Conservation (phyloP, 371 early-diverging fungal genomes). For the Mucor saturninus region DNA sequence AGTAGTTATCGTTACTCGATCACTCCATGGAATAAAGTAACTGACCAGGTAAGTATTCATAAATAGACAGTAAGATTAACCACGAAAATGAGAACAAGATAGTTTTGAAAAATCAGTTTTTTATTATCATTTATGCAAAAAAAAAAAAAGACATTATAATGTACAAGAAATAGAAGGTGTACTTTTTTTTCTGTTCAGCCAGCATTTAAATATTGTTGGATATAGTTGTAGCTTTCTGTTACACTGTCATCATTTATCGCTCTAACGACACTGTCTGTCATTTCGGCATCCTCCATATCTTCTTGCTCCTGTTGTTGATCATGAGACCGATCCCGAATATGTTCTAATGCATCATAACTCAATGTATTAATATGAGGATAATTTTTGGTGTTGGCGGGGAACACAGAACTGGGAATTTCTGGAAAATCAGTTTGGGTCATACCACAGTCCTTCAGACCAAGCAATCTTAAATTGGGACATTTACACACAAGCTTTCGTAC, state of each 20-base stretch:
- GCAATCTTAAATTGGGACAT: conserved; percentile 30
- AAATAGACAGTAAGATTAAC: too few relatives aligned
- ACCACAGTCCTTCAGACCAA: conserved; percentile 46
- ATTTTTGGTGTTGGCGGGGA: conserved; percentile 9
- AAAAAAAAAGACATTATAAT: neutral
- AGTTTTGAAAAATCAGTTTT: too few relatives aligned
- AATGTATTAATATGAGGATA: conserved; percentile 25
- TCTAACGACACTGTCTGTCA: neutral
- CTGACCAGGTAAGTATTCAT: too few relatives aligned
- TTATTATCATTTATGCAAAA: too few relatives aligned
- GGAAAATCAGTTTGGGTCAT: conserved; percentile 35
- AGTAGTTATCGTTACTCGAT: too few relatives aligned
- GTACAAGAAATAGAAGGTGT: neutral
- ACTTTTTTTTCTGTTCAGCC: neutral
- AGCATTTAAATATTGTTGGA: conserved; percentile 27
- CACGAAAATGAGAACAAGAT: too few relatives aligned
- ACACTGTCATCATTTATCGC: conserved; percentile 10
- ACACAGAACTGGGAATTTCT: conserved; percentile 25
- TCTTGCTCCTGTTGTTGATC: conserved; percentile 3
- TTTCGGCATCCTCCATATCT: neutral
- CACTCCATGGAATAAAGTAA: too few relatives aligned
- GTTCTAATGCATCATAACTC: conserved; percentile 14
- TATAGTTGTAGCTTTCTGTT: conserved; percentile 26
- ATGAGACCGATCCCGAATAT: conserved; percentile 13
- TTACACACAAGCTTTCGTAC: conserved; percentile 34